Conservation (phyloP, 768 basidiomycete genomes). For the Agrocybe pediades region DNA sequence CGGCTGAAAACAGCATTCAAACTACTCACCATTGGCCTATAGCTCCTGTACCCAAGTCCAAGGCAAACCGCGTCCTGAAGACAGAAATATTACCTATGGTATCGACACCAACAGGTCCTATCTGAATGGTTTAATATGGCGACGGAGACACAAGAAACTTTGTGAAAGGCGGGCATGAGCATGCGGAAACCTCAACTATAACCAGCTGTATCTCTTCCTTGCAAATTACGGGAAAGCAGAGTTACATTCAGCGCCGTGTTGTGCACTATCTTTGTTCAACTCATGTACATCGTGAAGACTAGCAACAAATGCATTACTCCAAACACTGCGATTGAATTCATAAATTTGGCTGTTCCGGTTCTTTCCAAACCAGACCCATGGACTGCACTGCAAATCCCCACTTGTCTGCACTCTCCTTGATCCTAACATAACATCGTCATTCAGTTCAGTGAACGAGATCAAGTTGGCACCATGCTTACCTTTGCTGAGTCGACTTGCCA, state of each 20-base stretch:
- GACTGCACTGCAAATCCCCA: slow-evolving; percentile 76
- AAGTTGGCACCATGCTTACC: slow-evolving; percentile 36
- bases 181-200: neutral
- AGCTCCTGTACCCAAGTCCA: slow-evolving; percentile 93
- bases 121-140: no score
- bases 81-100: slow-evolving; percentile 59
- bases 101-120: neutral
- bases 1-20: slow-evolving; percentile 5
- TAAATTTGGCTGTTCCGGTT: slow-evolving; percentile 20
- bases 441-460: neutral
- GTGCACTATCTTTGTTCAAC: neutral
- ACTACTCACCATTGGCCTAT: slow-evolving; percentile 15
- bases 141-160: neutral
- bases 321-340: neutral
- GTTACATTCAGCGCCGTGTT: neutral
- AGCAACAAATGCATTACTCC: neutral
- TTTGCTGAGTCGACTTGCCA: slow-evolving; percentile 73
- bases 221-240: neutral
- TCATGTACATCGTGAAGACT: neutral
- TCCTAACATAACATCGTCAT: slow-evolving; percentile 52
- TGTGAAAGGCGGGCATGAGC: neutral
- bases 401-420: slow-evolving; percentile 76
- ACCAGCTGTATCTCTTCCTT: neutral
- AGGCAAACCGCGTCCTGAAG: slow-evolving; percentile 82
- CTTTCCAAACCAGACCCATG: slow-evolving; percentile 50